phyloP scores from a whole-genome alignment of 1,284 basidiomycete species.

The Marasmius tenuissimus region DNA sequence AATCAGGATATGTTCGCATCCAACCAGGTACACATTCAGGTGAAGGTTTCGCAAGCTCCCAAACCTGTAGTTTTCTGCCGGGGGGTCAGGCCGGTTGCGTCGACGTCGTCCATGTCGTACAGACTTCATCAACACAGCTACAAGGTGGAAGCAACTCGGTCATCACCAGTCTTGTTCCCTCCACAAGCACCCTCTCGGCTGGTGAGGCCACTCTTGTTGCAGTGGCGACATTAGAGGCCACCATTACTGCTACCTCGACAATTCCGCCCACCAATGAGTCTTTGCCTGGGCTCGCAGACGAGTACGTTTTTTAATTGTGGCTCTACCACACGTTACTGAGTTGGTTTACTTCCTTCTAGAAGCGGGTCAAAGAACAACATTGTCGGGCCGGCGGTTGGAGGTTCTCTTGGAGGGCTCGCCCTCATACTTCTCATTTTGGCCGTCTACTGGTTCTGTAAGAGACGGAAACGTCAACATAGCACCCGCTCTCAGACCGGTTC shows the following conservation, averaged over 20 bases:
- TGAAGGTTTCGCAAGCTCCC: background rate
- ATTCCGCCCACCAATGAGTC: too few relatives aligned
- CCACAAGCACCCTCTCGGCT: background rate
- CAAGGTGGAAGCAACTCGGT: background rate
- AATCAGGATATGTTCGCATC: constrained; percentile 6
- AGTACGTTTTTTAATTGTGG: background rate
- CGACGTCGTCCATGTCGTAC: background rate
- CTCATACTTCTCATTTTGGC: background rate
- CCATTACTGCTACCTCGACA: too few relatives aligned
- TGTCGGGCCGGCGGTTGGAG: constrained; percentile 7
- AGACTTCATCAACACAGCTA: background rate
- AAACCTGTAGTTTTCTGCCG: background rate
- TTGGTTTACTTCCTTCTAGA: background rate
- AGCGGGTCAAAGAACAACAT: background rate
- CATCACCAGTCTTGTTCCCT: background rate
- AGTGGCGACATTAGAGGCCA: too few relatives aligned
- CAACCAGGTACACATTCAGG: background rate
- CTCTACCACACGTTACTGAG: background rate
- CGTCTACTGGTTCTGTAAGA: background rate
- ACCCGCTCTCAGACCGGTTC: too few relatives aligned
- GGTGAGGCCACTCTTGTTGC: too few relatives aligned
- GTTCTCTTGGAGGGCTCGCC: constrained; percentile 5
- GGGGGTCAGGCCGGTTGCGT: background rate
- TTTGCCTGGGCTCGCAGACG: too few relatives aligned
- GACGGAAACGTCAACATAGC: too few relatives aligned